These are phyloP conservation scores for Colletotrichum chrysophilum DNA, from an alignment of 2,329 filamentous ascomycete species.

Conservation along the genomic window DNA sequence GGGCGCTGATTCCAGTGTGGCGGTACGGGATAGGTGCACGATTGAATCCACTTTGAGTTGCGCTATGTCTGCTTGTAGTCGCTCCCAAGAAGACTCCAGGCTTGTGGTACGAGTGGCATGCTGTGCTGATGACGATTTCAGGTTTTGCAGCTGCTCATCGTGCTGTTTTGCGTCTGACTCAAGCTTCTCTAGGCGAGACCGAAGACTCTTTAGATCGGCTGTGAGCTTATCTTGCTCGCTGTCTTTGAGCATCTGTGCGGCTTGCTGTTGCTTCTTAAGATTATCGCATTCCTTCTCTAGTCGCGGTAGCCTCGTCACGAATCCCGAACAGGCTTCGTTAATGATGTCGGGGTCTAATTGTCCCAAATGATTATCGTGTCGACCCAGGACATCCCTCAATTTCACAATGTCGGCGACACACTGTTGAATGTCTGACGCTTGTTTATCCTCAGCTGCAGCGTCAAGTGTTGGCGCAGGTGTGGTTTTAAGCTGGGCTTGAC, in stretches of 20 bases:
- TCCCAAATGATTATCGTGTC: slow-evolving; percentile 2
- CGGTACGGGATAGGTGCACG: not conserved
- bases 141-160: not conserved
- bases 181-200: not conserved
- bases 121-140: not conserved
- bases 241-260: not conserved
- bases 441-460: not conserved
- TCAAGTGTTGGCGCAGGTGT: not conserved
- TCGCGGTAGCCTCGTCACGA: not conserved
- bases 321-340: not conserved
- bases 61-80: not conserved
- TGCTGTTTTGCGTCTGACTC: not conserved
- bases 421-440: not conserved
- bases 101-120: not conserved
- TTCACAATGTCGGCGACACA: not conserved
- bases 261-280: not conserved
- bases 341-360: slow-evolving; percentile 10
- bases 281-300: not conserved
- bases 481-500: not conserved
- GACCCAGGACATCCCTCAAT: not conserved
- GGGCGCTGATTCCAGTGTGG: not conserved
- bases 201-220: not conserved
- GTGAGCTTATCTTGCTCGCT: not conserved
- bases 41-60: not conserved
- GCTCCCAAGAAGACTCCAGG: not conserved